Evolutionary conservation across 2,329 filamentous ascomycete species (phyloP).

Genomic region (Alternaria sp.): DNA sequence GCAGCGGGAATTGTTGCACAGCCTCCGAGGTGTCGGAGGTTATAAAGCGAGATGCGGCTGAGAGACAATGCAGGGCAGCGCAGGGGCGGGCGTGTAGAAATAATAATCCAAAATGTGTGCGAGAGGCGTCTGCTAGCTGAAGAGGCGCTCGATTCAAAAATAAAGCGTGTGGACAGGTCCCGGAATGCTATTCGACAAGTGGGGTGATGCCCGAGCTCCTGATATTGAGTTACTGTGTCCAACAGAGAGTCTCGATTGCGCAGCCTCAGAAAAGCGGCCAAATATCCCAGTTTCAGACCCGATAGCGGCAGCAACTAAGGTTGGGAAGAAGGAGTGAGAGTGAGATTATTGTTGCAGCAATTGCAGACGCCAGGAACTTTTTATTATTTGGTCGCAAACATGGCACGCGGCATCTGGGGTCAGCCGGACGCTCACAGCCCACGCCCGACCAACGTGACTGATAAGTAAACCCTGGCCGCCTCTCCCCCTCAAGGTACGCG

Average conservation of each 20-base stretch:
- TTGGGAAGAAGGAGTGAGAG: constrained; percentile 5
- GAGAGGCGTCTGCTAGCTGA: constrained; percentile 20
- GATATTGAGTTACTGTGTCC: constrained; percentile 31
- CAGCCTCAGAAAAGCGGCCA: constrained; percentile 26
- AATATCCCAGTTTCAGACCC: constrained; percentile 23
- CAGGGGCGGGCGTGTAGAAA: constrained; percentile 20
- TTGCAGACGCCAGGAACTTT: constrained; percentile 26
- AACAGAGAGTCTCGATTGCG: constrained; percentile 22
- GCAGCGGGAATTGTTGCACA: constrained; percentile 30
- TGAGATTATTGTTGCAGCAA: constrained; percentile 16
- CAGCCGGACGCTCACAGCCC: constrained; percentile 28
- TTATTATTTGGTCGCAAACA: constrained; percentile 31
- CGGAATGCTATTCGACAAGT: constrained; percentile 37
- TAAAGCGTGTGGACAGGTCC: constrained; percentile 34
- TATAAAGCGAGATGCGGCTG: constrained; percentile 31
- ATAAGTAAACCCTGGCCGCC: constrained; percentile 25
- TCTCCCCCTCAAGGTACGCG: constrained; percentile 26
- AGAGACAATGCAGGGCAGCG: constrained; percentile 31
- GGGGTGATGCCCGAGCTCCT: constrained; percentile 31
- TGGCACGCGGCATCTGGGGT: constrained; percentile 34
- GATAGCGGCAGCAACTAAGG: constrained; percentile 5
- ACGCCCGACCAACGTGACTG: constrained; percentile 31
- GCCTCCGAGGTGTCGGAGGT: constrained; percentile 28
- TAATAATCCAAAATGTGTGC: constrained; percentile 23
- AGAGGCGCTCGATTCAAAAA: constrained; percentile 25